Evolutionary conservation across 345 rosid species (phyloP).

Genomic region (Limnanthes douglasii): DNA sequence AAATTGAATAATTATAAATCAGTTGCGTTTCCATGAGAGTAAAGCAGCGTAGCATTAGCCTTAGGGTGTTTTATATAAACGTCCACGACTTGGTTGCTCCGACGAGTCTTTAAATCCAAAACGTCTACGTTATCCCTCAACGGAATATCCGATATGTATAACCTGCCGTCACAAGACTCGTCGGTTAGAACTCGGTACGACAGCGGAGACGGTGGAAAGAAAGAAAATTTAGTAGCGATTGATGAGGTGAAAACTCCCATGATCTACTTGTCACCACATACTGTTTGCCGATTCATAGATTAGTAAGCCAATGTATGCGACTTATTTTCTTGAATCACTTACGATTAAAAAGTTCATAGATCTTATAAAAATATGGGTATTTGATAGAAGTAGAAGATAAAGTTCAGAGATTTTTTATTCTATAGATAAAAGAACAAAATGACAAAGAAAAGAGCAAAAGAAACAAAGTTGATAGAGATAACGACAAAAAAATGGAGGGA

Average conservation of each 20-base stretch:
- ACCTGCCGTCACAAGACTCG: constrained; percentile 17
- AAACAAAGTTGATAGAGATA: neutral
- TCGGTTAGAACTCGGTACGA: constrained; percentile 32
- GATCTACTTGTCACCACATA: constrained; percentile 23
- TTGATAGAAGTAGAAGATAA: too few species aligned
- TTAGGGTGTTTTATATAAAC: too few species aligned
- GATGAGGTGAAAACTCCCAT: constrained; percentile 83
- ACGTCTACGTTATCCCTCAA: constrained; percentile 38
- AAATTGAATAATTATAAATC: too few species aligned
- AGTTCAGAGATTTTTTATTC: too few species aligned
- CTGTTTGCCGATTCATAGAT: constrained; percentile 18
- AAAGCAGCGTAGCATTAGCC: too few species aligned
- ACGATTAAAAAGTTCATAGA: too few species aligned
- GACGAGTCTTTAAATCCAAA: constrained; percentile 45
- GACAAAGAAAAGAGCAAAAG: neutral
- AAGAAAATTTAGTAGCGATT: constrained; percentile 73
- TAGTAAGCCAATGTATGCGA: too few species aligned
- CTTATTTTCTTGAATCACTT: too few species aligned
- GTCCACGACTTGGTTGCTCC: constrained; percentile 59
- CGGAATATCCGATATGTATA: constrained; percentile 28
- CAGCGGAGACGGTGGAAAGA: constrained; percentile 80
- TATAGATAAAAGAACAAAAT: neutral
- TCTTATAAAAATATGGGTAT: too few species aligned
- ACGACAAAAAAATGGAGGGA: neutral
- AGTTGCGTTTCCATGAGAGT: too few species aligned